Evolutionary conservation across 1,284 basidiomycete genomes (phyloP), one percentile per base, ranked within the genome.

Genomic region (Vanrija humicola): DNA sequence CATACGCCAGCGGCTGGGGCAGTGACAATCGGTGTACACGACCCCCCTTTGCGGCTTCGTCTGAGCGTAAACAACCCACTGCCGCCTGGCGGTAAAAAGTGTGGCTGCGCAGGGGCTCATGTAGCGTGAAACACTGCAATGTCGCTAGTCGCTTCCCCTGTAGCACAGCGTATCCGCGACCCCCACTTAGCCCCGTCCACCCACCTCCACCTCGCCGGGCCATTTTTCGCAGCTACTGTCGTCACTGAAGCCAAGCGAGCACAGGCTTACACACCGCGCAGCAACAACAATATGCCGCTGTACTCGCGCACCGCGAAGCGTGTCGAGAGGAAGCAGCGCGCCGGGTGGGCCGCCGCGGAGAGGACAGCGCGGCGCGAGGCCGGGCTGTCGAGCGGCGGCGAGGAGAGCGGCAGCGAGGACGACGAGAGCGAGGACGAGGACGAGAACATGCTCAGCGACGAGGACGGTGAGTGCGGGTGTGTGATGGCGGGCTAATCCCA

Each of bases 271-370:
- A 12, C 34, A 34, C 14, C 25, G 25, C 21, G 26, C 45, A 46
- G 16, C 45, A n/a, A 10, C 28, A 25, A 62, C 59, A 89, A 25
- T 12, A 69, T 69, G 67, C 65, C 67, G 8, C 49, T 94, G 85
- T 92, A 89, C 81, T 91, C 91, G 77, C 82, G 88, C 58, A 82
- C 89, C 8, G 84, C 85, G 63, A 88, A 85, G 69, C 82, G 86
- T 50, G 79, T 82, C 40, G 80, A 80, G 65, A 85, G 82, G 64
- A 81, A 80, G 58, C 80, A 85, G 72, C 85, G 85, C 38, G 84
- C 85, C 49, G 85, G 87, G 10, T 34, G 34, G 34, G 34, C 34
- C 34, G 34, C 9, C 72, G 85, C 85, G 44, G 77, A 42, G 19
- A 21, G 78, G 26, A 78, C 79, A 38, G 59, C 40, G 51, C 23